Evolutionary conservation across 2,329 filamentous ascomycete species (phyloP).

Genomic region (Calonectria montana): DNA sequence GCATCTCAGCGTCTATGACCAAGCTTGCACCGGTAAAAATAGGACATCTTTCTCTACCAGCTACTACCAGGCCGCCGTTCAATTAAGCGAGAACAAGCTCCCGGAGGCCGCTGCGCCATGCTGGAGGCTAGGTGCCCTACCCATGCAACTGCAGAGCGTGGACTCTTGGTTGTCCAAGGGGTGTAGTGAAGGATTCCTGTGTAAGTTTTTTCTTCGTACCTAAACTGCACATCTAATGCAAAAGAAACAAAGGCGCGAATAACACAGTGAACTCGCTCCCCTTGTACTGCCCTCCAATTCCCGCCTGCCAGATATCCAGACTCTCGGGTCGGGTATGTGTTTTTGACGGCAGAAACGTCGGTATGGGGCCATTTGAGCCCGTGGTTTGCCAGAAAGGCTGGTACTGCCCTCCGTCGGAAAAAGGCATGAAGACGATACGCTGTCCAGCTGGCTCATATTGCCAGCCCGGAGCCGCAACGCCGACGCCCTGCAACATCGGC

Average conservation of each 20-base stretch:
- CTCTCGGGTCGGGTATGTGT: slow-evolving; percentile 49
- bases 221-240: background rate
- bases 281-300: slow-evolving; percentile 55
- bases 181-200: slow-evolving; percentile 56
- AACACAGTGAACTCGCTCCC: slow-evolving; percentile 60
- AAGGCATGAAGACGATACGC: slow-evolving; percentile 51
- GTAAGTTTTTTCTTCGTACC: slow-evolving; percentile 43
- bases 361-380: slow-evolving; percentile 62
- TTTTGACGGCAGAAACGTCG: slow-evolving; percentile 49
- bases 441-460: slow-evolving; percentile 64
- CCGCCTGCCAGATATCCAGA: slow-evolving; percentile 50
- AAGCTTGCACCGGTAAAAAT: slow-evolving; percentile 56
- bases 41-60: slow-evolving; percentile 54
- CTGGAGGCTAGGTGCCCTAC: slow-evolving; percentile 52
- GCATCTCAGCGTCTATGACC: slow-evolving; percentile 49
- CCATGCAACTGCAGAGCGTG: slow-evolving; percentile 53
- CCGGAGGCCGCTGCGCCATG: slow-evolving; percentile 54
- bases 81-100: slow-evolving; percentile 39
- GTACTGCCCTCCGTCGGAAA: slow-evolving; percentile 56
- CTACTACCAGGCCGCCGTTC: slow-evolving; percentile 49
- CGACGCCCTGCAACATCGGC: slow-evolving; percentile 59
- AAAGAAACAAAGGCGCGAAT: slow-evolving; percentile 49
- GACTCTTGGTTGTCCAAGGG: slow-evolving; percentile 50
- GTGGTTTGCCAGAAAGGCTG: slow-evolving; percentile 60
- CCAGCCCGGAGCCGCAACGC: slow-evolving; percentile 59